Conservation (phyloP, 169 alveolate species). For the Miamiensis avidus region DNA sequence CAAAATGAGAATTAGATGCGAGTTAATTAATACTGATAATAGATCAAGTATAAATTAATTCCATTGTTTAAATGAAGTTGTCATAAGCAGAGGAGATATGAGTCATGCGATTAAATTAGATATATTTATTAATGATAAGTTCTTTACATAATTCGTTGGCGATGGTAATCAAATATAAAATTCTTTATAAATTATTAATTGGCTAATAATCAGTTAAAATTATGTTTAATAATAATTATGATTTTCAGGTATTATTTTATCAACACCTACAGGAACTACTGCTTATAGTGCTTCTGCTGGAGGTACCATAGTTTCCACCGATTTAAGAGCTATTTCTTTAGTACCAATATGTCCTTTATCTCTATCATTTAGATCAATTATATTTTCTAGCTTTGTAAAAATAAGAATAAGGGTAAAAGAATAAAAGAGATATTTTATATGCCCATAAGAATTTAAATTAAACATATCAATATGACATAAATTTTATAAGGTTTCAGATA, state of each 20-base stretch:
- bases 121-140: conserved; percentile 49
- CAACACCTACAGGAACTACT: conserved; percentile 99
- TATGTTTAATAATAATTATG: conserved; percentile 52
- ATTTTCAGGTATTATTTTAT: conserved; percentile 82
- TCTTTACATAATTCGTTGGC: conserved; percentile 26
- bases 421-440: not conserved
- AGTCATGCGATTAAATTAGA: conserved; percentile 39
- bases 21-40: not conserved
- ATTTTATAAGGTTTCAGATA: not conserved
- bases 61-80: conserved; percentile 55
- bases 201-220: conserved; percentile 1
- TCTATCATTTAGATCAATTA: conserved; percentile 94
- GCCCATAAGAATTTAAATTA: not conserved
- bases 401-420: conserved; percentile 62
- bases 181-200: no score
- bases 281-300: conserved; percentile 98
- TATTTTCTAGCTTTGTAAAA: conserved; percentile 80
- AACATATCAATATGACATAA: not conserved
- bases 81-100: conserved; percentile 53
- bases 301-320: conserved; percentile 96
- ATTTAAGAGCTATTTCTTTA: conserved; percentile 81
- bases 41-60: not conserved
- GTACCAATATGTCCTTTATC: conserved; percentile 97
- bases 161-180: not conserved
- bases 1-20: conserved; percentile 18